A percentile compares a stretch with the other conserved stretches of the same genome.
phyloP scores from a whole-genome alignment of 2,329 filamentous ascomycete genomes.

The Aspergillus novofumigatus region DNA sequence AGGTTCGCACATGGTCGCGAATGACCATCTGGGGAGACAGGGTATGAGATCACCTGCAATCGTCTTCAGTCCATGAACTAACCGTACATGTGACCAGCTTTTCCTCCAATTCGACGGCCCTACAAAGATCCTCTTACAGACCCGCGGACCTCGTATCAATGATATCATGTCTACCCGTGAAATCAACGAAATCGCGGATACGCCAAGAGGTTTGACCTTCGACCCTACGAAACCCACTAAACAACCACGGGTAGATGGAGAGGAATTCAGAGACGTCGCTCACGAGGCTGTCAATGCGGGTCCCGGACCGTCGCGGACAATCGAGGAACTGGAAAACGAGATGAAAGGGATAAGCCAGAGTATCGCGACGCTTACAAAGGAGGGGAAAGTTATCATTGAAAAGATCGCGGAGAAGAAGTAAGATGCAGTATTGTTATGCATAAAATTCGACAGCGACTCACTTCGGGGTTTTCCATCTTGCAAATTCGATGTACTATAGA shows the following conservation, averaged over 20 bases:
- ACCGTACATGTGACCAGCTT: constrained; percentile 43
- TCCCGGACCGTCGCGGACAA: constrained; percentile 23
- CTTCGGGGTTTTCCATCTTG: not conserved
- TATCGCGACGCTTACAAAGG: constrained; percentile 54
- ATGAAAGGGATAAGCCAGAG: constrained; percentile 27
- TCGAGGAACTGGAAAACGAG: constrained; percentile 28
- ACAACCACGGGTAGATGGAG: constrained; percentile 7
- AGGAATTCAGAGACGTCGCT: constrained; percentile 16
- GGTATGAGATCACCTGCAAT: constrained; percentile 36
- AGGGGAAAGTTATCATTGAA: constrained; percentile 65
- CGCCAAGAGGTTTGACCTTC: constrained; percentile 66
- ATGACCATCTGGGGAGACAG: constrained; percentile 90
- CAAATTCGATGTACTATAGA: not conserved
- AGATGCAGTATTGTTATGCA: constrained; percentile 5
- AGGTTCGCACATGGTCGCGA: constrained; percentile 69
- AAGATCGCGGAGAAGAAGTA: constrained; percentile 21
- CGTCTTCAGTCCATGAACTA: constrained; percentile 4
- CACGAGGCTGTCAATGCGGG: constrained; percentile 21
- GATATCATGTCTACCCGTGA: constrained; percentile 75
- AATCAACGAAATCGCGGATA: constrained; percentile 84
- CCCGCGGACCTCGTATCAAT: constrained; percentile 71
- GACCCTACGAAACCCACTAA: constrained; percentile 47
- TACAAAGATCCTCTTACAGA: constrained; percentile 79
- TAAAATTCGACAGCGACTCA: constrained; percentile 2
- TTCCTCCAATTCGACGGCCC: constrained; percentile 90